A percentile compares a stretch with the other conserved stretches of the same genome.
Evolutionary conservation across 2,329 filamentous ascomycete genomes (phyloP).

Genomic region (Phaeosphaeria sp.): DNA sequence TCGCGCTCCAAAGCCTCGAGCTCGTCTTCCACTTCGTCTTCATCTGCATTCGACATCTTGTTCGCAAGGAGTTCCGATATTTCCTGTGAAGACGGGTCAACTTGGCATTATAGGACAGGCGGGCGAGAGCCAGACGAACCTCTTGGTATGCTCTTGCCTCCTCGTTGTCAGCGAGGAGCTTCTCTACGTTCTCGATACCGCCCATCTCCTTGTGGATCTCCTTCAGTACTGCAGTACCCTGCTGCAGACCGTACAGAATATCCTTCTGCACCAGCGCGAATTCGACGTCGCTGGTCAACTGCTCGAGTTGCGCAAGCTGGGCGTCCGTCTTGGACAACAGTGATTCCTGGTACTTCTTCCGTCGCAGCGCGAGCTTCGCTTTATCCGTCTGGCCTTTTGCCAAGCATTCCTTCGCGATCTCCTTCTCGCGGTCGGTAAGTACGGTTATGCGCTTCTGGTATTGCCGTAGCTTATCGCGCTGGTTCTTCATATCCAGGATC

Average conservation of each 20-base stretch:
- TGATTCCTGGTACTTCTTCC: constrained; percentile 96
- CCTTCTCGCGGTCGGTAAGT: constrained; percentile 86
- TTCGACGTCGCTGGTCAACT: constrained; percentile 86
- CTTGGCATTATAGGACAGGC: not conserved
- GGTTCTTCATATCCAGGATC: constrained; percentile 95
- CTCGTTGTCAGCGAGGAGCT: constrained; percentile 89
- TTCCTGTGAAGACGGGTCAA: constrained; percentile 65
- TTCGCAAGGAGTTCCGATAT: constrained; percentile 89
- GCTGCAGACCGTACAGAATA: constrained; percentile 88
- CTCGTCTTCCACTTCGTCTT: constrained; percentile 97
- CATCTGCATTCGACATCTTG: constrained; percentile 90
- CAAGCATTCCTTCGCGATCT: constrained; percentile 83
- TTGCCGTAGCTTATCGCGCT: constrained; percentile 95
- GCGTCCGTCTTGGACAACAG: constrained; percentile 87
- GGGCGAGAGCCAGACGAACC: constrained; percentile 55
- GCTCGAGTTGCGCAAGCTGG: constrained; percentile 92
- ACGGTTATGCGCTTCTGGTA: constrained; percentile 90
- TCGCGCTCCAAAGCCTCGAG: constrained; percentile 80
- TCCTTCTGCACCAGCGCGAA: constrained; percentile 98
- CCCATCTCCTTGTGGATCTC: constrained; percentile 97
- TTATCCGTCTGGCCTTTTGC: constrained; percentile 78
- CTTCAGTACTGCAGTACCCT: constrained; percentile 86
- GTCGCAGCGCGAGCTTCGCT: constrained; percentile 84
- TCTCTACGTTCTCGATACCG: constrained; percentile 90
- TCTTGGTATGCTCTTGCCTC: constrained; percentile 92